Percentiles rank a stretch among this genome's conserved stretches.
These are phyloP conservation scores for Candida ovalis DNA, from an alignment of 805 yeast species.

Conservation along the genomic window DNA sequence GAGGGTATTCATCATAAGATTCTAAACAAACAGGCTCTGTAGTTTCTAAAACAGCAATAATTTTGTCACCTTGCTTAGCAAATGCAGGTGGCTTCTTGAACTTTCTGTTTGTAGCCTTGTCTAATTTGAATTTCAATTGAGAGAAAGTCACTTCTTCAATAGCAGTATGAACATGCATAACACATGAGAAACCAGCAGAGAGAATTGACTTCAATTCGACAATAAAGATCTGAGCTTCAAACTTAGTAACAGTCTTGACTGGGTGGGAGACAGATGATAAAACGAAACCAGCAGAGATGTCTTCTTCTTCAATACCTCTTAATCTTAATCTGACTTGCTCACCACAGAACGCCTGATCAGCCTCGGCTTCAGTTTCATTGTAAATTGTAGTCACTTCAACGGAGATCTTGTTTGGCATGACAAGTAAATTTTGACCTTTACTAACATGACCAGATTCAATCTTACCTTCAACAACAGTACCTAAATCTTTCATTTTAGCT, in stretches of 20 bases:
- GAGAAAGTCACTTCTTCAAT: slow-evolving; percentile 89
- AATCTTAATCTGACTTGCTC: slow-evolving; percentile 94
- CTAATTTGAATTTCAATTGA: slow-evolving; percentile 84
- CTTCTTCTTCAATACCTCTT: slow-evolving; percentile 97
- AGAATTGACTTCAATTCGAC: slow-evolving; percentile 93
- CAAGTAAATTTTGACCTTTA: slow-evolving; percentile 67
- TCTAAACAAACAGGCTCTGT: slow-evolving; percentile 90
- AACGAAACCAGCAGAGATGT: slow-evolving; percentile 86
- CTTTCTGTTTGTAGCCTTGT: slow-evolving; percentile 94
- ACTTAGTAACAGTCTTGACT: slow-evolving; percentile 82
- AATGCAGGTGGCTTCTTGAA: slow-evolving; percentile 97
- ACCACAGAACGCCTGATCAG: slow-evolving; percentile 86
- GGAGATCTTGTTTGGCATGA: slow-evolving; percentile 87
- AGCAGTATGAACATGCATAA: slow-evolving; percentile 98
- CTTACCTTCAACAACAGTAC: slow-evolving; percentile 97
- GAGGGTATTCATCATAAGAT: slow-evolving; percentile 88
- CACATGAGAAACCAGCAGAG: slow-evolving; percentile 95
- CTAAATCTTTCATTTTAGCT: slow-evolving; percentile 93
- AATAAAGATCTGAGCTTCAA: slow-evolving; percentile 95
- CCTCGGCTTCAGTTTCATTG: slow-evolving; percentile 95
- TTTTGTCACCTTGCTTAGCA: slow-evolving; percentile 98
- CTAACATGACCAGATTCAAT: slow-evolving; percentile 92
- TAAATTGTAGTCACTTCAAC: slow-evolving; percentile 86
- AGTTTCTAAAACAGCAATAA: slow-evolving; percentile 86
- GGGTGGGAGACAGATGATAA: slow-evolving; percentile 84